Evolutionary conservation across 139 green algal species (phyloP).

Genomic region (Coelastrella sp.): DNA sequence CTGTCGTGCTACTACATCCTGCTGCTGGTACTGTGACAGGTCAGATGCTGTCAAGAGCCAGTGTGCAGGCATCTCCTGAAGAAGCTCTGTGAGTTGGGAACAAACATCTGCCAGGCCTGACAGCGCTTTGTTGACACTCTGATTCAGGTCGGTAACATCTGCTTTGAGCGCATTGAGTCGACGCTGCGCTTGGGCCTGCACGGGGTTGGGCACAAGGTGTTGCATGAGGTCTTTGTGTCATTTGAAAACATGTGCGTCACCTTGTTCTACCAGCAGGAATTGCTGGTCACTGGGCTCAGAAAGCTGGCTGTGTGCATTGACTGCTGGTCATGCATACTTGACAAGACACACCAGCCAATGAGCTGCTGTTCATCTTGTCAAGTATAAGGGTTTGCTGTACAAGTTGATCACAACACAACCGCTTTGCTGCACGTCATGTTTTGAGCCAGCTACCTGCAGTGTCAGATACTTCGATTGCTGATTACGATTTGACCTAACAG

Average conservation of each 20-base stretch:
- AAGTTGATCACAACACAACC: too few relatives aligned
- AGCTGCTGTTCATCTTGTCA: too few relatives aligned
- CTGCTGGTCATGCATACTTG: too few relatives aligned
- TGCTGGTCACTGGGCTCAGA: too few relatives aligned
- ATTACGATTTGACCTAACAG: background rate
- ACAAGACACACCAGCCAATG: too few relatives aligned
- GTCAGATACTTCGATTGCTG: too few relatives aligned
- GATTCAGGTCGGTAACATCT: background rate
- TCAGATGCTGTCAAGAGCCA: constrained; percentile 41
- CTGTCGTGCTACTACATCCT: constrained; percentile 19
- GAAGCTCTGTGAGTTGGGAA: background rate
- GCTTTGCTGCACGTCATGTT: too few relatives aligned
- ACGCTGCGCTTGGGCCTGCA: background rate
- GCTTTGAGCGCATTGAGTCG: background rate
- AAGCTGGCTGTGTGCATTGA: too few relatives aligned
- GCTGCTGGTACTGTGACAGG: background rate
- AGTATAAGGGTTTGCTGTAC: too few relatives aligned
- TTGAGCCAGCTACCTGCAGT: too few relatives aligned
- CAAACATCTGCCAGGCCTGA: background rate
- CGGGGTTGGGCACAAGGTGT: background rate
- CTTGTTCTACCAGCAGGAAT: too few relatives aligned
- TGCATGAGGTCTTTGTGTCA: background rate
- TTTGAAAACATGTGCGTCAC: too few relatives aligned
- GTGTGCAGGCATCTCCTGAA: background rate
- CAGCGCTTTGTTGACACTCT: background rate